Conservation (phyloP, 176 grass and related monocot species). For the Avena eriantha region DNA sequence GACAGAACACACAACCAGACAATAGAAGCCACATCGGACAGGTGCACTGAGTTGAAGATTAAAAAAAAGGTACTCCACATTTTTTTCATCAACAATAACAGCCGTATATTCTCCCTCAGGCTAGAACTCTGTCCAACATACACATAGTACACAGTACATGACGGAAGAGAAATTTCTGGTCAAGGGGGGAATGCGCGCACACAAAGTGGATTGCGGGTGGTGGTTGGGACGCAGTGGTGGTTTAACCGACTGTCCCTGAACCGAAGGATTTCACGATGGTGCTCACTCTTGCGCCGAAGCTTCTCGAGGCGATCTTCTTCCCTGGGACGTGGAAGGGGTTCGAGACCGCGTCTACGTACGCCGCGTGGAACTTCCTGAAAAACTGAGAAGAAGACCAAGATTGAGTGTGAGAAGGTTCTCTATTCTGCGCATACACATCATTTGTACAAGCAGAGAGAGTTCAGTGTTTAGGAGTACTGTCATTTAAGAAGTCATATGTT, state of each 20-base stretch:
- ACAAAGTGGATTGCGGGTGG: not conserved
- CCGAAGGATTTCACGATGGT: slow-evolving; percentile 85
- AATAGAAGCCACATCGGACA: not conserved
- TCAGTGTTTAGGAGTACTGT: not conserved
- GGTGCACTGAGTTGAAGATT: not conserved
- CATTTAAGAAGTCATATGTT: not conserved
- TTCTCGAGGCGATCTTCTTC: slow-evolving; percentile 95
- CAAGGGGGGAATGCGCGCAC: not conserved
- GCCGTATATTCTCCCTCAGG: slow-evolving; percentile 30
- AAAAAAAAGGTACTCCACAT: not conserved
- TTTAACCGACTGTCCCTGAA: slow-evolving; percentile 58
- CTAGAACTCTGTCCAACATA: slow-evolving; percentile 25
- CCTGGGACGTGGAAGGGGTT: slow-evolving; percentile 98
- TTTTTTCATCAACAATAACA: not conserved
- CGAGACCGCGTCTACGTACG: slow-evolving; percentile 86
- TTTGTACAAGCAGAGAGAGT: not conserved
- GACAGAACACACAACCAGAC: slow-evolving; percentile 33
- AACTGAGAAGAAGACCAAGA: slow-evolving; percentile 59
- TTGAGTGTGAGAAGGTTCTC: not conserved
- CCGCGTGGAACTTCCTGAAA: slow-evolving; percentile 96
- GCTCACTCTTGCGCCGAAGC: slow-evolving; percentile 79
- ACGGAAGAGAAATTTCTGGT: not conserved
- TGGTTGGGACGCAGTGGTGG: not conserved
- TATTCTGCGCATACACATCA: not conserved
- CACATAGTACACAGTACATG: not conserved